These are phyloP conservation scores for Leavenworthia alabamica DNA, from an alignment of 345 rosid genomes.

Conservation along the genomic window DNA sequence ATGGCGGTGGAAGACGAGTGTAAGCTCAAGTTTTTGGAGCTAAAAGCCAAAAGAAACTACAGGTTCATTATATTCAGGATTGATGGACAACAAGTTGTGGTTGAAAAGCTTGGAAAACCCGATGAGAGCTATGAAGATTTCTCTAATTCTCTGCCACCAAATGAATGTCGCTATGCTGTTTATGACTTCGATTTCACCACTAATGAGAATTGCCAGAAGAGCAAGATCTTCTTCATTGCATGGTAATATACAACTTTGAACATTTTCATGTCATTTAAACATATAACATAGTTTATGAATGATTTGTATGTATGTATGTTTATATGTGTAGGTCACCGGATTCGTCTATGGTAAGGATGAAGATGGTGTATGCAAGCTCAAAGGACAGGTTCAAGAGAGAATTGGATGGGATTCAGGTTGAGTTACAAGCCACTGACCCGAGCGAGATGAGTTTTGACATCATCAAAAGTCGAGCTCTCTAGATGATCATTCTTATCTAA, in stretches of 20 bases:
- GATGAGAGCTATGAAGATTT: slow-evolving; percentile 71
- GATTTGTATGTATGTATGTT: neutral
- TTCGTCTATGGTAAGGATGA: slow-evolving; percentile 64
- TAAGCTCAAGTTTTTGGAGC: slow-evolving; percentile 79
- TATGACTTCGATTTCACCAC: slow-evolving; percentile 83
- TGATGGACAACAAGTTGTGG: slow-evolving; percentile 68
- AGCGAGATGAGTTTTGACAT: slow-evolving; percentile 96
- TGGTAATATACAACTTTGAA: slow-evolving; percentile 43
- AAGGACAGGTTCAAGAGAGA: slow-evolving; percentile 97
- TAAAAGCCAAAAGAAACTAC: slow-evolving; percentile 73
- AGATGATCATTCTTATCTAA: slow-evolving; percentile 14
- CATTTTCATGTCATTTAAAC: neutral
- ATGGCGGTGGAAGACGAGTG: slow-evolving; percentile 91
- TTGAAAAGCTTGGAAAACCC: slow-evolving; percentile 72
- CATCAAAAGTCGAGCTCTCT: slow-evolving; percentile 69
- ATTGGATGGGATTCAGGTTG: slow-evolving; percentile 85
- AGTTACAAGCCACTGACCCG: slow-evolving; percentile 98
- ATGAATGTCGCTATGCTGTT: slow-evolving; percentile 93
- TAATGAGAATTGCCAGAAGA: slow-evolving; percentile 86
- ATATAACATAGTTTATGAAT: neutral
- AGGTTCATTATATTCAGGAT: slow-evolving; percentile 88
- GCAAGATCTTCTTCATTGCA: slow-evolving; percentile 97
- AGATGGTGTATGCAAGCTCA: slow-evolving; percentile 96
- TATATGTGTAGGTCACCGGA: slow-evolving; percentile 65
- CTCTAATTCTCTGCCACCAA: slow-evolving; percentile 57